Base-by-base conservation (phyloP, 306 rosid species). In the Oxytropis ochrocephala region DNA sequence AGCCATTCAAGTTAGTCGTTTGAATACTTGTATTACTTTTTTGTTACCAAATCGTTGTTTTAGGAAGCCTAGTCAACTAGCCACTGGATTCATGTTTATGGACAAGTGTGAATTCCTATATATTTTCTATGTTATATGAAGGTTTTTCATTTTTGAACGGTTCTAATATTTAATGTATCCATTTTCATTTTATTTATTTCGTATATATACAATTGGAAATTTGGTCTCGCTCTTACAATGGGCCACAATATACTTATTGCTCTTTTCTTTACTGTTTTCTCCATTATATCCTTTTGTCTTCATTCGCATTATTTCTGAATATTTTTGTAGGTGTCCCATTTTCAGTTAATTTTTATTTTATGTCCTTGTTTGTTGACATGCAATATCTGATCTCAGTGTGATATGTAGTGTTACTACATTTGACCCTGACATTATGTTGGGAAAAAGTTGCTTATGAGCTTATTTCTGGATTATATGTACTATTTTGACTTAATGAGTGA, bases 1-100 rank as follows among this genome's bases (percentile, higher is more conserved):
- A 75, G 95, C 87, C 63, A 90, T 92, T 75, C 98, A 92, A 79
- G 98, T 89, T 69, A 70, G 96, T 83, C 53, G 24, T 66, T 71
- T 60, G 35, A 46, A 65, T 21, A 67, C 33, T 36, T 48, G 4
- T 38, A 16, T 64, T 27, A 32, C 5, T 19, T 12, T 38, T 59
- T 55, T 55, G 0, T 64, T 55, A 49, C 70, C 29, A 0, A 12
- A 17, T 41, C 32, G 1, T 59, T 13, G 50, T 49, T 39, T 21
- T 58, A 12, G 14, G 54, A 63, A 39, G 53, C 65, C 43, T 49
- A 21, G 48, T 13, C 10, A 18, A 56, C 44, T 66, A 13, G 69
- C 18, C 4, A 47, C 69, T 46, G 39, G 19, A 47, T 61, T 24
- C 51, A 53, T 73, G 66, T 24, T 48, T 50, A 19, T 5, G 19